Percentiles rank a stretch among this genome's conserved stretches.
phyloP scores from a whole-genome alignment of 1,284 basidiomycete genomes.

The Cutaneotrichosporon daszewskae region DNA sequence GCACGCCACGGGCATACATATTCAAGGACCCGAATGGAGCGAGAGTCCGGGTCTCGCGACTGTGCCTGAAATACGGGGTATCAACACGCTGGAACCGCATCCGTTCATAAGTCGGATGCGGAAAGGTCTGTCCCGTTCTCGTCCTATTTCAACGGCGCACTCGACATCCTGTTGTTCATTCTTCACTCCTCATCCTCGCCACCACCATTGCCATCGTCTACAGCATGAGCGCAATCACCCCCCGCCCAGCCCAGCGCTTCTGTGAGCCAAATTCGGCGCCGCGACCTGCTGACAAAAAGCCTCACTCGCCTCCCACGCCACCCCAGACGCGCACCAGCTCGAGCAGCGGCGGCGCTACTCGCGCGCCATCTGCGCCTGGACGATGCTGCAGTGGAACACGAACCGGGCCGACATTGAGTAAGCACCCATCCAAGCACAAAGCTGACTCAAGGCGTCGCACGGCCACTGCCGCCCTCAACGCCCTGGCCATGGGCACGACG shows the following conservation, averaged over 20 bases:
- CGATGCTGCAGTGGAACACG: conserved; percentile 10
- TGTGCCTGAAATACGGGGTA: too few species aligned
- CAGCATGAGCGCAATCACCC: neutral
- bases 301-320: too few species aligned
- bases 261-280: too few species aligned
- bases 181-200: neutral
- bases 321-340: neutral
- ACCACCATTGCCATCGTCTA: neutral
- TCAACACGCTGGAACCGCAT: too few species aligned
- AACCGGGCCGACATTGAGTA: conserved; percentile 13
- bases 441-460: conserved; percentile 3
- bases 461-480: conserved; percentile 5
- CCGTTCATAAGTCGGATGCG: too few species aligned
- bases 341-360: conserved; percentile 10
- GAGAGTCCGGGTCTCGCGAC: too few species aligned
- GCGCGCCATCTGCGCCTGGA: conserved; percentile 11
- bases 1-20: too few species aligned
- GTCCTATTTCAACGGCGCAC: too few species aligned
- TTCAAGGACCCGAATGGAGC: too few species aligned
- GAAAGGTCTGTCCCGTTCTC: neutral
- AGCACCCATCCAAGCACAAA: neutral
- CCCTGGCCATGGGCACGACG: neutral
- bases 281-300: too few species aligned
- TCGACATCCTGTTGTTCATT: too few species aligned
- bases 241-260: neutral